Conservation (phyloP, 2,329 filamentous ascomycete genomes). For the Apiospora malaysiana region DNA sequence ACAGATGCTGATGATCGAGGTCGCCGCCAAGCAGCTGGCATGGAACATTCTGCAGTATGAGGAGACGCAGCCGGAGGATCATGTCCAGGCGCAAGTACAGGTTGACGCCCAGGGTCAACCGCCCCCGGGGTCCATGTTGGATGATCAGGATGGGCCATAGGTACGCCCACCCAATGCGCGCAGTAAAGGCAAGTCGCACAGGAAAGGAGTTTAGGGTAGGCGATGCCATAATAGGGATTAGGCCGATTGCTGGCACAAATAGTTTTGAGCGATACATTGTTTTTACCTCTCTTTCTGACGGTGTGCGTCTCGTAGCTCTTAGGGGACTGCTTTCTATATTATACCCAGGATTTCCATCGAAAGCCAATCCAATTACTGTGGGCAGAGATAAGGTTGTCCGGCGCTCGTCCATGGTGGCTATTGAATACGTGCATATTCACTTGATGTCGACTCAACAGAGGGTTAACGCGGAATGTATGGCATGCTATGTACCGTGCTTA, state of each 20-base stretch:
- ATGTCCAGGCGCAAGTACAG: slow-evolving; percentile 29
- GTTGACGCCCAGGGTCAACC: slow-evolving; percentile 21
- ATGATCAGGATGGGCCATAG: slow-evolving; percentile 16
- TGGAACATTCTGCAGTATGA: slow-evolving; percentile 59
- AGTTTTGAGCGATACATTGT: neutral
- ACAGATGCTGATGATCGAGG: slow-evolving; percentile 57
- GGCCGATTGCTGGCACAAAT: neutral
- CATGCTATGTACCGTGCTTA: neutral
- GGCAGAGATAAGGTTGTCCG: too few relatives aligned
- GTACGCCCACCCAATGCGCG: too few relatives aligned
- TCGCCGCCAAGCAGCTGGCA: slow-evolving; percentile 60
- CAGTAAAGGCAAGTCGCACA: too few relatives aligned
- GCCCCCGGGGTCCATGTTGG: slow-evolving; percentile 23
- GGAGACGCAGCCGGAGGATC: slow-evolving; percentile 43
- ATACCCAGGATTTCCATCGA: neutral
- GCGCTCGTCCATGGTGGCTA: too few relatives aligned
- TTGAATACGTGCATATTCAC: too few relatives aligned
- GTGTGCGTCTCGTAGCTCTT: neutral
- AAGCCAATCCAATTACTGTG: neutral
- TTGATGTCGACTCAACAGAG: too few relatives aligned
- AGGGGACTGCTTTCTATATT: neutral
- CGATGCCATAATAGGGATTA: neutral
- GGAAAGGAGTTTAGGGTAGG: too few relatives aligned
- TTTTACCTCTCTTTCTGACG: neutral
- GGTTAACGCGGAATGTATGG: too few relatives aligned